Percentiles rank a stretch among this genome's conserved stretches.
phyloP scores from a whole-genome alignment of 306 rosid species.

The Cucurbita pepo region DNA sequence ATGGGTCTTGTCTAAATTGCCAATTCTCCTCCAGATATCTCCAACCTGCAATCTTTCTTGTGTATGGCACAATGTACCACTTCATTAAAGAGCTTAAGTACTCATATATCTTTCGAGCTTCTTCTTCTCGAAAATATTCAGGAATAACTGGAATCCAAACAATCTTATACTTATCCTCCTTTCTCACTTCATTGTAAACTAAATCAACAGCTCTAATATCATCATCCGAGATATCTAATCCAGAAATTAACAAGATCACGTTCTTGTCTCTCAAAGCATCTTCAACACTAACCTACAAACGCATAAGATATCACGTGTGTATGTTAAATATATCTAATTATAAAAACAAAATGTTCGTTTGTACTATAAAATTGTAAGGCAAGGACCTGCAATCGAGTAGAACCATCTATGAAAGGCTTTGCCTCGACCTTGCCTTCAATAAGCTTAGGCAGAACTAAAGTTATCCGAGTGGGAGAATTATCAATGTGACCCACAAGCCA shows the following conservation, averaged over 20 bases:
- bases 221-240: constrained; percentile 31
- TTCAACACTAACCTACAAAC: constrained; percentile 3
- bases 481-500: neutral
- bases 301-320: neutral
- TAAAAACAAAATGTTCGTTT: neutral
- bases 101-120: constrained; percentile 1
- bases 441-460: neutral
- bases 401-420: constrained; percentile 31
- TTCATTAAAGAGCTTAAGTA: constrained; percentile 5
- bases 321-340: neutral
- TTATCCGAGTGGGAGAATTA: neutral
- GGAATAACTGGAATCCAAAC: constrained; percentile 46
- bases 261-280: constrained; percentile 13
- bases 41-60: constrained; percentile 4
- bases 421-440: neutral
- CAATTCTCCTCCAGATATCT: constrained; percentile 25
- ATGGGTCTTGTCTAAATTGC: constrained; percentile 20
- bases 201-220: constrained; percentile 21
- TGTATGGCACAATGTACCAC: constrained; percentile 15
- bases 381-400: constrained; percentile 19
- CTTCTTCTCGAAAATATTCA: neutral
- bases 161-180: constrained; percentile 17
- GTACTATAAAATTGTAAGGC: neutral
- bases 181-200: constrained; percentile 20
- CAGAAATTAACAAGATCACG: constrained; percentile 30